A percentile compares a stretch with the other conserved stretches of the same genome.
phyloP scores from a whole-genome alignment of 805 yeast species.

The Ogataea henricii region DNA sequence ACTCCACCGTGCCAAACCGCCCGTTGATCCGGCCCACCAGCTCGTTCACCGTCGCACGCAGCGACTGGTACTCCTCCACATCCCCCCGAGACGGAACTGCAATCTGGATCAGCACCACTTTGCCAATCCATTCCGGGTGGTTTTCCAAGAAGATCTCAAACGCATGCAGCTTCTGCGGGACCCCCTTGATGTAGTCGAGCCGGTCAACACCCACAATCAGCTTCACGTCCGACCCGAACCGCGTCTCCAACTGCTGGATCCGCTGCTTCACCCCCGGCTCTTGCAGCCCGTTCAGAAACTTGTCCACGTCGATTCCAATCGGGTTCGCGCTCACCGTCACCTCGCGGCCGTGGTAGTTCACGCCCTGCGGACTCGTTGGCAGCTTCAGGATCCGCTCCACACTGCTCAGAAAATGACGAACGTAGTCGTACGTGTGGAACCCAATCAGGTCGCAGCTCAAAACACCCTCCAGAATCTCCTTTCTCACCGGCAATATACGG shows the following conservation, averaged over 20 bases:
- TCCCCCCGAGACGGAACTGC: slow-evolving; percentile 98
- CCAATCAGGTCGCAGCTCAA: slow-evolving; percentile 93
- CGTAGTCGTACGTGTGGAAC: slow-evolving; percentile 98
- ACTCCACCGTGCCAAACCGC: slow-evolving; percentile 92
- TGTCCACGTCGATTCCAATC: slow-evolving; percentile 96
- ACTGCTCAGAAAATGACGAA: slow-evolving; percentile 89
- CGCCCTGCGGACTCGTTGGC: slow-evolving; percentile 88
- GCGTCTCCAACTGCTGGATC: slow-evolving; percentile 56
- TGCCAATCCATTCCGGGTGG: slow-evolving; percentile 98
- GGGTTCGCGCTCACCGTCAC: slow-evolving; percentile 96
- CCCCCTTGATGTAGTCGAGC: slow-evolving; percentile 95
- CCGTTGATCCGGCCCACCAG: slow-evolving; percentile 97
- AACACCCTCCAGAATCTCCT: slow-evolving; percentile 88
- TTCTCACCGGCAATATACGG: slow-evolving; percentile 92
- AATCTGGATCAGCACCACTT: slow-evolving; percentile 91
- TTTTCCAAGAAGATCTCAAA: slow-evolving; percentile 88
- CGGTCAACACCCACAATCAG: slow-evolving; percentile 96
- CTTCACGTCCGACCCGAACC: slow-evolving; percentile 73
- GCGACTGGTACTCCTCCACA: slow-evolving; percentile 94
- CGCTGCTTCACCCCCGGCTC: slow-evolving; percentile 64
- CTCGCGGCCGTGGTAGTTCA: slow-evolving; percentile 70
- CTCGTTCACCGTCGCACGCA: slow-evolving; percentile 93
- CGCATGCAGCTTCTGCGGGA: slow-evolving; percentile 95
- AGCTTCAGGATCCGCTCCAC: slow-evolving; percentile 82
- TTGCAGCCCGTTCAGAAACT: slow-evolving; percentile 77